Evolutionary conservation across 345 rosid genomes (phyloP), one percentile per base, ranked within the genome.

Genomic region (Bretschneidera sinensis): DNA sequence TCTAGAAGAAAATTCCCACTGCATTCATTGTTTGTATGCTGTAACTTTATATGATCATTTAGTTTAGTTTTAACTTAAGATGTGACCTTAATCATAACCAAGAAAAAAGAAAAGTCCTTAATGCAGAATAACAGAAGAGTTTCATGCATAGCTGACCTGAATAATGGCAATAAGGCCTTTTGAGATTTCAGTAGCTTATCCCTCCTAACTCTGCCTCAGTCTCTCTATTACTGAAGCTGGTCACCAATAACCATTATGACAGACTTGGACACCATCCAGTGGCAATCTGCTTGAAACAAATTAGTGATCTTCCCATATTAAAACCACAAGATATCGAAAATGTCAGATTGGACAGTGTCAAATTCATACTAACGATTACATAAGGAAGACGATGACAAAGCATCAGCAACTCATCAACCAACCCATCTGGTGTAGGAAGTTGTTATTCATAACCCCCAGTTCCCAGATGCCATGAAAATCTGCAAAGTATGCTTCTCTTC

Each of bases 201-300:
- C 24, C 22, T 2, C 48, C 55, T 33, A n/a, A 50, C 16, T 28
- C 20, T 47, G 14, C 35, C 34, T 17, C 31, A 17, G 18, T 33
- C 28, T 61, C 45, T n/a, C n/a, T 16, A 49, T 14, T 9, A 55
- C 48, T 20, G 24, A 16, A 60, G 55, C 23, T 49, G 24, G 17
- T 13, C 43, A 60, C 54, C 43, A 17, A 61, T 28, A 43, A 50
- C 55, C 25, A 31, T 31, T 22, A 24, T 43, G 24, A 48, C 14
- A n/a, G 24, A 14, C 24, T 17, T 43, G 48, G 63, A 22, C 22
- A 60, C n/a, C 43, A 25, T 28, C 33, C 24, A 28, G 17, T 25
- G 51, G 5, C 63, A 60, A 60, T 18, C 43, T 60, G 21, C 55
- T 39, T 31, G 24, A 21, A 50, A 33, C 55, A 31, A 20, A 45